Base-by-base conservation (phyloP, 2,329 filamentous ascomycete genomes). In the Rhynchosporium agropyri region DNA sequence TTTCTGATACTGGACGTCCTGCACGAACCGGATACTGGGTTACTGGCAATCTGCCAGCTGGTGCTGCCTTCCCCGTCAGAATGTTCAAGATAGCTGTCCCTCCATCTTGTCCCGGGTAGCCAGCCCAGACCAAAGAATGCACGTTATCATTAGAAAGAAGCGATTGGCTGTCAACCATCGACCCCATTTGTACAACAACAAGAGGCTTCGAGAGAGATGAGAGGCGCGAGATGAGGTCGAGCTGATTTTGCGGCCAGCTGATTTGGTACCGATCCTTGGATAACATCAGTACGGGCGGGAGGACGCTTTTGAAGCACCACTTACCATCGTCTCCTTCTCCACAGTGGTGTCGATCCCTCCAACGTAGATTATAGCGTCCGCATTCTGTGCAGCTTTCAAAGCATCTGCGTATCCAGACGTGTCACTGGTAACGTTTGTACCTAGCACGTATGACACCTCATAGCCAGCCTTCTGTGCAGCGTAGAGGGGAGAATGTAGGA, bases 21-120 rank as follows among this genome's bases (percentile, higher is more conserved):
- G 7, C 12, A 40, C 36, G 36, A 40, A 40, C 76, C 13, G 83
- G 83, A 66, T 87, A 87, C 70, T 84, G 79, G 0, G 84, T 86
- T 1, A 81, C 74, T 0, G 83, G 81, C 3, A 86, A 71, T 45
- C 84, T 76, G 1, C 82, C 84, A 8, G 83, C 83, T 2, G 82
- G 82, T 0, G 81, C 76, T 2, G 71, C 73, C 3, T 74, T 75
- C 2, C 84, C 84, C 8, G 77, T 80, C 38, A 87, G 68, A 60
- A 86, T 76, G 62, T 85, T 78, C 56, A 85, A 74, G 12, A 87
- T 70, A 0, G 84, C 85, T 9, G 75, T 73, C 2, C 85, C 85
- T 12, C 85, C 85, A 48, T 81, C 80, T 72, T 87, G 84, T 1
- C 85, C 84, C 0, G 85, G 84, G 61, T 84, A 87, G 0, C 84